phyloP scores from a whole-genome alignment of 1,284 basidiomycete genomes.

The Trametes hirsuta region DNA sequence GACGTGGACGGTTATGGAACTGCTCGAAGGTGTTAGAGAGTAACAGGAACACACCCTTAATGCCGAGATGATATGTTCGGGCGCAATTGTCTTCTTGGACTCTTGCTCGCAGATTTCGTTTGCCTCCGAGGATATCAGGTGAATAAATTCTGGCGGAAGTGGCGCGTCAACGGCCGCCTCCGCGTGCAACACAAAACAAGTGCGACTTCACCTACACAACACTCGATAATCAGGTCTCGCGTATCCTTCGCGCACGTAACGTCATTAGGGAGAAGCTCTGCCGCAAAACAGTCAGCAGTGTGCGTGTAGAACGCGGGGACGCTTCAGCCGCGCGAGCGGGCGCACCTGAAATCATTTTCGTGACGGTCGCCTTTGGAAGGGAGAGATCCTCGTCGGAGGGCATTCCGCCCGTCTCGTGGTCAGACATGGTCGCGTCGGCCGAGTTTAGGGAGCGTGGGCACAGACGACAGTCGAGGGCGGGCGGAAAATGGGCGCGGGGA shows the following conservation, averaged over 20 bases:
- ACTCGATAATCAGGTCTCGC: slow-evolving; percentile 95
- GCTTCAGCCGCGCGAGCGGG: slow-evolving; percentile 11
- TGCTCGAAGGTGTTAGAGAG: not conserved
- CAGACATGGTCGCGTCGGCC: slow-evolving; percentile 65
- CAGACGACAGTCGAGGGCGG: slow-evolving; percentile 6
- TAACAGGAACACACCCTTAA: slow-evolving; percentile 64
- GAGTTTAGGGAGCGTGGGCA: not conserved
- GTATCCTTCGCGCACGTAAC: slow-evolving; percentile 95
- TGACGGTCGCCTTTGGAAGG: slow-evolving; percentile 95
- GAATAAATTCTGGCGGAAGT: slow-evolving; percentile 87
- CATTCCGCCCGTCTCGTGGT: slow-evolving; percentile 74
- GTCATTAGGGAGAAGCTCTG: slow-evolving; percentile 90
- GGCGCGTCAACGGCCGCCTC: slow-evolving; percentile 19
- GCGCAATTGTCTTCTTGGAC: slow-evolving; percentile 99
- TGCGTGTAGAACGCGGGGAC: not conserved
- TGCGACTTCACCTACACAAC: slow-evolving; percentile 86
- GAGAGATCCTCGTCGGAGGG: slow-evolving; percentile 89
- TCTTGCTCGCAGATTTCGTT: slow-evolving; percentile 99
- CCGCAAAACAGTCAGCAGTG: not conserved
- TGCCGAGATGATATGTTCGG: slow-evolving; percentile 94
- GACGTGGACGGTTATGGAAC: slow-evolving; percentile 8
- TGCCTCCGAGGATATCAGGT: slow-evolving; percentile 95
- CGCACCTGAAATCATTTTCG: slow-evolving; percentile 94
- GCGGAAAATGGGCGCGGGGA: slow-evolving; percentile 15
- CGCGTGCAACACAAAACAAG: not conserved